phyloP scores from a whole-genome alignment of 2,329 filamentous ascomycete genomes.

The Helotiales sp. region DNA sequence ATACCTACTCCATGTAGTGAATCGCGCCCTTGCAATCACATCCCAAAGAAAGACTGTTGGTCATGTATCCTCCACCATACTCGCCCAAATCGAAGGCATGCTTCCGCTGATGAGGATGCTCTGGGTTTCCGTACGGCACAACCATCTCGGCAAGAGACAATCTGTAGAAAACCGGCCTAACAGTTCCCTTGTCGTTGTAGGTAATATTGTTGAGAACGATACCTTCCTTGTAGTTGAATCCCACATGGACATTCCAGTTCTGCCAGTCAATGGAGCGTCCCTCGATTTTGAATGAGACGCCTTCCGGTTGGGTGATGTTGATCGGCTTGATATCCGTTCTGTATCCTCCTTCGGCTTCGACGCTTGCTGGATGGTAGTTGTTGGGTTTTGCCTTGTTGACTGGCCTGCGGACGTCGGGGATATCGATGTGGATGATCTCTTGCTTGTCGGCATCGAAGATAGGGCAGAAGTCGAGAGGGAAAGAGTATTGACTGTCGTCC shows the following conservation, averaged over 20 bases:
- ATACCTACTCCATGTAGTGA: slow-evolving; percentile 71
- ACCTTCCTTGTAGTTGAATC: slow-evolving; percentile 94
- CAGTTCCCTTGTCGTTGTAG: slow-evolving; percentile 81
- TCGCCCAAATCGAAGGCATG: slow-evolving; percentile 83
- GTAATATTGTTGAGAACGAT: slow-evolving; percentile 90
- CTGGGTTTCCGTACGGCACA: slow-evolving; percentile 84
- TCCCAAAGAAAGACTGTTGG: slow-evolving; percentile 75
- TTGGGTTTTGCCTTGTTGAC: slow-evolving; percentile 73
- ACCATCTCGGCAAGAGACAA: slow-evolving; percentile 93
- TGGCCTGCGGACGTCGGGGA: slow-evolving; percentile 77
- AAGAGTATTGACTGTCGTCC: slow-evolving; percentile 90
- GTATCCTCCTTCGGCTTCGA: slow-evolving; percentile 77
- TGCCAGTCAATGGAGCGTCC: slow-evolving; percentile 83
- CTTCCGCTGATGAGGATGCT: slow-evolving; percentile 80
- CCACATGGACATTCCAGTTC: slow-evolving; percentile 91
- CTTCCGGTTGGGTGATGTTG: slow-evolving; percentile 85
- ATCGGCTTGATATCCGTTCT: slow-evolving; percentile 82
- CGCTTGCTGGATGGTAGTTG: slow-evolving; percentile 78
- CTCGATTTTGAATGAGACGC: slow-evolving; percentile 81
- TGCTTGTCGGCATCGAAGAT: slow-evolving; percentile 86
- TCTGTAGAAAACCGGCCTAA: slow-evolving; percentile 84
- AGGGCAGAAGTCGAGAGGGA: slow-evolving; percentile 90
- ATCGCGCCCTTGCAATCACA: slow-evolving; percentile 91
- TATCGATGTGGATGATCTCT: slow-evolving; percentile 58
- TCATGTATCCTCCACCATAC: slow-evolving; percentile 84